phyloP scores from a whole-genome alignment of 305 asterid genomes.

The Fraxinus xanthoxyloides region DNA sequence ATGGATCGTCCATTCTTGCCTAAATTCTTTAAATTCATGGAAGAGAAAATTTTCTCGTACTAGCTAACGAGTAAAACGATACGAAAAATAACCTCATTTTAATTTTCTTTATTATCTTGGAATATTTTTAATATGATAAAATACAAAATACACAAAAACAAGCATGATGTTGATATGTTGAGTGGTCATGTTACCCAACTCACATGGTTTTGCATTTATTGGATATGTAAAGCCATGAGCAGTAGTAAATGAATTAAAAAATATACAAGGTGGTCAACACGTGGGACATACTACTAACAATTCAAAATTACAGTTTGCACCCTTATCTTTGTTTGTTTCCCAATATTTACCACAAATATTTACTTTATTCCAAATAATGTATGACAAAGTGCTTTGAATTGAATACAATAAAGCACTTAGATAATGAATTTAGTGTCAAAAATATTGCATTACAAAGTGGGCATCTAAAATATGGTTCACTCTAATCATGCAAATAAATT shows the following conservation, averaged over 20 bases:
- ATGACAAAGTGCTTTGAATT: not conserved
- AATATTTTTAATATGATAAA: not conserved
- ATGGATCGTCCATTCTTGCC: not conserved
- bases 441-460: not conserved
- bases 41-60: not conserved
- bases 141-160: not conserved
- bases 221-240: not conserved
- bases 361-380: not conserved
- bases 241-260: not conserved
- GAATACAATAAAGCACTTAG: not conserved
- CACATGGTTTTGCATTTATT: constrained; percentile 1
- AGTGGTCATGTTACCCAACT: not conserved
- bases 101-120: not conserved
- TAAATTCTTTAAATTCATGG: not conserved
- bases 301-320: not conserved
- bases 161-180: not conserved
- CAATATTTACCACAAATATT: not conserved
- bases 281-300: not conserved
- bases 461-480: not conserved
- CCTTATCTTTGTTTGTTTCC: not conserved
- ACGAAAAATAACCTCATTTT: not conserved
- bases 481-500: not conserved
- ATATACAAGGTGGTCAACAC: not conserved
- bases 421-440: not conserved
- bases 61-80: not conserved